A percentile compares a stretch with the other conserved stretches of the same genome.
Conservation (phyloP, 208 protist species). For the Trypanosoma avium region DNA sequence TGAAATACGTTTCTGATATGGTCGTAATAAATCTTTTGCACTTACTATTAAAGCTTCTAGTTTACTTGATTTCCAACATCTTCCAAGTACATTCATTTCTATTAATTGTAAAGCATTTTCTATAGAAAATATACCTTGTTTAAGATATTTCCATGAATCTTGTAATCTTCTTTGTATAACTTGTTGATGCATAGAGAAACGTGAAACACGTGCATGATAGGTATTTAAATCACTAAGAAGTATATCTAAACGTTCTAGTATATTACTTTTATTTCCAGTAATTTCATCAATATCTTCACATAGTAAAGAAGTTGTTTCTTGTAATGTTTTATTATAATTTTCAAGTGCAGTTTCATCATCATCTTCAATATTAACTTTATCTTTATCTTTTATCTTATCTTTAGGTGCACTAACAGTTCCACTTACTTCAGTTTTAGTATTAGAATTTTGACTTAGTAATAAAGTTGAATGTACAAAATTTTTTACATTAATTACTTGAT, state of each 20-base stretch:
- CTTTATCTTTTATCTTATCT: too few species aligned
- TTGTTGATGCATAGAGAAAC: constrained; percentile 40
- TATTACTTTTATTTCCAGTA: constrained; percentile 28
- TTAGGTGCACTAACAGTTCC: constrained; percentile 29
- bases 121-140: constrained; percentile 36
- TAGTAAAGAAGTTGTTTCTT: constrained; percentile 30
- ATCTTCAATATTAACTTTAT: too few species aligned
- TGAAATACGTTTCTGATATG: constrained; percentile 49
- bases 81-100: constrained; percentile 60
- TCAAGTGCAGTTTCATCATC: constrained; percentile 42
- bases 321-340: constrained; percentile 34
- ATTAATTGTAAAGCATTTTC: constrained; percentile 42
- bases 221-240: constrained; percentile 54
- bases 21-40: constrained; percentile 37
- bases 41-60: constrained; percentile 49
- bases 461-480: constrained; percentile 10
- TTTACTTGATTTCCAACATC: constrained; percentile 43
- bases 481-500: not conserved
- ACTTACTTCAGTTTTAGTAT: constrained; percentile 5
- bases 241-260: constrained; percentile 45
- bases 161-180: constrained; percentile 38
- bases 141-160: constrained; percentile 54
- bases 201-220: constrained; percentile 50
- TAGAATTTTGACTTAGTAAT: constrained; percentile 9
- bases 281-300: constrained; percentile 47